Evolutionary conservation across 1,284 basidiomycete species (phyloP), one percentile per base, ranked within the genome.

Genomic region (Pyrrhoderma noxium): DNA sequence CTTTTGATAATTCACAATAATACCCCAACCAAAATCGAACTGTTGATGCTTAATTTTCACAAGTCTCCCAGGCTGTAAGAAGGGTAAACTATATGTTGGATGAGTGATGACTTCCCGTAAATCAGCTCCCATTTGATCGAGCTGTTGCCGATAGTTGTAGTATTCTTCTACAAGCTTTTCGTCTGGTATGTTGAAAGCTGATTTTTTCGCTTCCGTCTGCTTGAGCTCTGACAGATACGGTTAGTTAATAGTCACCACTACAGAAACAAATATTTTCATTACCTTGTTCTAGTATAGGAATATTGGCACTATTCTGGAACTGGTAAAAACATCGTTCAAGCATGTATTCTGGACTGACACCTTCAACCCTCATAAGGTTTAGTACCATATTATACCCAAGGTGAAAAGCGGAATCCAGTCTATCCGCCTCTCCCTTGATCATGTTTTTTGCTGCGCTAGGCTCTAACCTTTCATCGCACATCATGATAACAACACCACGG

Each of bases 401-500:
- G 69, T 98, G 94, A 75, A 99, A 99, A 3, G 96, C 96, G 16
- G 94, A 98, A 68, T 99, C 93, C 55, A 99, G 74, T 37, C 95
- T 78, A 67, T 99, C 96, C 4, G 96, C 94, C 70, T 97, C 90
- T 47, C 96, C 96, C 69, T 98, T 98, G 67, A 99, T 90, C 96
- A 99, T 99, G 51, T 77, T 80, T 74, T 97, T 99, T 43, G 96
- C 95, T 0, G 86, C 80, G 2, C 80, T 68, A 0, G 96, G 94
- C 63, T 99, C 96, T 47, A 99, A 76, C 70, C 96, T 97, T 70
- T 97, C 93, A 68, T 99, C 95, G 65, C 89, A 92, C 96, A 99
- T 99, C 93, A 99, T 93, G 63, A 99, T 98, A 57, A 99, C 96
- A 51, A 99, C 93, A 57, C 96, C 96, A n/a, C 96, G 83, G 59